Base-by-base conservation (phyloP, 2,329 filamentous ascomycete genomes). In the Trichoderma brevicompactum region DNA sequence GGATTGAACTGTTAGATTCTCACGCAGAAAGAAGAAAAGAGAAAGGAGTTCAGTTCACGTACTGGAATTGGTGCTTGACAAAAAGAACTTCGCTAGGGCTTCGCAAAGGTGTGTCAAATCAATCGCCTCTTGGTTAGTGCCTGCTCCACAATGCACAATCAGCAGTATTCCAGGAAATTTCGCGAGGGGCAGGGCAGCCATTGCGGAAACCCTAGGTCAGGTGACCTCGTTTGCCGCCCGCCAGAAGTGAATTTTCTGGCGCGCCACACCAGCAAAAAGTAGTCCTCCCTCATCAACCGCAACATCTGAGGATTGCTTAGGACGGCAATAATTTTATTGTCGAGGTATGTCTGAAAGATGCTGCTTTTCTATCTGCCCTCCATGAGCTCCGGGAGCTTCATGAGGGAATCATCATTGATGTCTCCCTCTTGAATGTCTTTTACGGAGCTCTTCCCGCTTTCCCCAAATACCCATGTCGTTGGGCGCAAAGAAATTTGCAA, bases 251-350 rank as follows among this genome's bases (percentile, higher is more conserved):
- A 72, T 73, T 76, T 74, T 72, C 68, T 69, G 65, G 67, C 58
- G 73, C 75, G 74, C 70, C 72, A 70, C 72, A 72, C 74, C 72
- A 71, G 68, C 67, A 66, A 67, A 70, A 64, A 64, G 65, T 48
- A 64, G 50, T 59, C 62, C 58, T 66, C 59, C 68, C 70, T 74
- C 70, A 73, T 72, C 74, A 74, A 74, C 72, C 76, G 76, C 78
- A 79, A 77, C 80, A 83, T 85, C 82, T 83, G 79, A 83, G 79
- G 78, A 82, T 82, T 85, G 83, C 84, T 86, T 84, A 86, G 83
- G 84, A 86, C 81, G 84, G 83, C 84, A 86, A 81, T 83, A 79
- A 73, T 62, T 72, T 75, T 82, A 83, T 84, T 86, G 84, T 86
- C 84, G 84, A 86, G 84, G 84, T 86, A 86, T 73, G 84, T 86